Evolutionary conservation across 306 rosid genomes (phyloP), one percentile per base, ranked within the genome.

Genomic region (Cicer chorassanicum): DNA sequence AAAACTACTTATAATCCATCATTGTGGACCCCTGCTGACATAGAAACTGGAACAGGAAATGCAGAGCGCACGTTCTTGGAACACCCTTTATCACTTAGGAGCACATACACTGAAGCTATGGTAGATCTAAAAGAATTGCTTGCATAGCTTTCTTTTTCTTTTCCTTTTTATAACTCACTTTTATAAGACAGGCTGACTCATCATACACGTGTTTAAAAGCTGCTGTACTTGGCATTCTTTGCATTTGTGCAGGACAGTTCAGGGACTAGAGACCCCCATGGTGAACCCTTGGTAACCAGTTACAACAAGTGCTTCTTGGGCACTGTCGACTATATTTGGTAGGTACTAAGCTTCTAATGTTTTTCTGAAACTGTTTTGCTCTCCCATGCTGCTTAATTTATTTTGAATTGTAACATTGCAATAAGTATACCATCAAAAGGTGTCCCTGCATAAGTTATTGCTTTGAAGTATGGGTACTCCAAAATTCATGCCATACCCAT

Each of bases 251-350:
- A 91, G 97, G 89, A 84, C 84, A 46, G 70, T 75, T 77, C 89
- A 12, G 92, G 90, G 53, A 85, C 90, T 65, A 88, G 99, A 80
- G 98, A 87, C 75, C 75, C 86, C 54, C 73, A 85, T 77, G 96
- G 97, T 53, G 99, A 94, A 82, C 99, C 99, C 61, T 75, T 83
- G 64, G 92, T 83, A 73, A 94, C 99, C 72, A 94, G 97, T 84
- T 92, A 87, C 78, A 67, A 94, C 68, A 83, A 82, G 55, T 66
- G 91, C 82, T 94, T 94, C 82, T 55, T 82, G 50, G 97, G 96
- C 62, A 92, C 97, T 5, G 97, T 94, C 59, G 98, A 92, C 83
- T 94, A 94, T 80, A 94, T 94, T 77, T 94, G 99, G 99, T 92
- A 85, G 57, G 82, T 75, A 46, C 54, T 48, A 84, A 72, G 45